Evolutionary conservation across 2,329 filamentous ascomycete genomes (phyloP), one percentile per base, ranked within the genome.

Genomic region (Diaporthe humulicola): DNA sequence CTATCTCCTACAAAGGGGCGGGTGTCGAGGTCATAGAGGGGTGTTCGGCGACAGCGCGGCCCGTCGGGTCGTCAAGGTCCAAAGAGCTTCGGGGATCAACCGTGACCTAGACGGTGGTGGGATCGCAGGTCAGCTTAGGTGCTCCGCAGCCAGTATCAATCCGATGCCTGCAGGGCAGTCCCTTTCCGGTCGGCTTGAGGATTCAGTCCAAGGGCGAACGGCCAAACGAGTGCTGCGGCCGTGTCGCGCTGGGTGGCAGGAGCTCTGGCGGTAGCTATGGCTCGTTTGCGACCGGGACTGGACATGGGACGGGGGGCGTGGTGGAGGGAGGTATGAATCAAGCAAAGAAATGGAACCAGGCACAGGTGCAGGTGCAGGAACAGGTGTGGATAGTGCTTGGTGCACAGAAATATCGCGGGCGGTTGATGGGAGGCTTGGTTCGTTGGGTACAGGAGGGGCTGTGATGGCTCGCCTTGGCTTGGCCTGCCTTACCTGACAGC

Each of bases 41-140:
- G 54, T 14, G 48, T 58, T 70, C 48, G 74, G 69, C 74, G 72
- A 71, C 74, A 70, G 74, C 74, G 73, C 72, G 58, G 73, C 52
- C 73, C 58, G 74, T 50, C 48, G 40, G 60, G 74, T 69, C 28
- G 52, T 70, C 60, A 58, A 70, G 71, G 67, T 40, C 52, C 58
- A 72, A 70, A 60, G 36, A 64, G 57, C 57, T 54, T 54, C 25
- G 45, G 17, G 60, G 58, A 42, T 73, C n/a, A 30, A 66, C 54
- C 73, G 75, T 71, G 60, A 64, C 60, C 75, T 76, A 45, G 17
- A 58, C 17, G 60, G 36, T 40, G 54, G 42, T 42, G 48, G 22
- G 56, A 70, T 22, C 38, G 64, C 64, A 40, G 30, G 73, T 76
- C 56, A 76, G 75, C 40, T 52, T 48, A 54, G 38, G 45, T 64